Base-by-base conservation (phyloP, 164 flowering plant species). In the Annona cherimola region DNA sequence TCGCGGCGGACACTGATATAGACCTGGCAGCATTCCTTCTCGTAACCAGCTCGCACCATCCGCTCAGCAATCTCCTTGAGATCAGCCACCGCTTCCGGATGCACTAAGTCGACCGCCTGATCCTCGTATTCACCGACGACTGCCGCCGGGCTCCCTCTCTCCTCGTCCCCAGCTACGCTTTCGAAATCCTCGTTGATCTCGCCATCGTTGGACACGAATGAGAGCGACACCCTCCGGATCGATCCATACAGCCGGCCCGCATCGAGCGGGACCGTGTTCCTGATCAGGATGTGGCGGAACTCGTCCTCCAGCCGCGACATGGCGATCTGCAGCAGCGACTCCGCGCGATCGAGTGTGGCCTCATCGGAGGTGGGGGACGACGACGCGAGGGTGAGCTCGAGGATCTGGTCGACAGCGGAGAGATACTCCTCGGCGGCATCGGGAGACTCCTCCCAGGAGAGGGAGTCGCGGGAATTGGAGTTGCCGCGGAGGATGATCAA, bases 21-120 rank as follows among this genome's bases (percentile, higher is more conserved):
- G 42, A 84, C 97, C 83, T 90, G 91, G 69, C 90, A 87, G 66
- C 97, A 92, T 82, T 96, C 99, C 77, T 87, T 88, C 76, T 90
- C 98, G 68, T 91, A 96, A 12, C 96, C 91, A 0, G 98, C 79
- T 42, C 83, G 77, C 44, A 91, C 77, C 99, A 96, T 93, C 73
- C 98, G 71, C 4, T 88, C 88, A 0, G 92, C 95, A 26, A 96
- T 93, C 72, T 87, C 92, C 67, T 77, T 81, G 67, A 96, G 77
- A 12, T 86, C 92, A 12, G 12, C 70, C 4, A 90, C 81, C 1
- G 92, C 92, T 8, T 83, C 84, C 0, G 84, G 79, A 63, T 83
- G 71, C 1, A 96, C 78, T 85, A 95, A 77, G 59, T 93, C 99
- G 0, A 89, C 81, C 8, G 64, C 71, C 35, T 82, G 54, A 61